A percentile compares a stretch with the other conserved stretches of the same genome.
These are phyloP conservation scores for Bullera alba DNA, from an alignment of 768 basidiomycete species.

Conservation along the genomic window DNA sequence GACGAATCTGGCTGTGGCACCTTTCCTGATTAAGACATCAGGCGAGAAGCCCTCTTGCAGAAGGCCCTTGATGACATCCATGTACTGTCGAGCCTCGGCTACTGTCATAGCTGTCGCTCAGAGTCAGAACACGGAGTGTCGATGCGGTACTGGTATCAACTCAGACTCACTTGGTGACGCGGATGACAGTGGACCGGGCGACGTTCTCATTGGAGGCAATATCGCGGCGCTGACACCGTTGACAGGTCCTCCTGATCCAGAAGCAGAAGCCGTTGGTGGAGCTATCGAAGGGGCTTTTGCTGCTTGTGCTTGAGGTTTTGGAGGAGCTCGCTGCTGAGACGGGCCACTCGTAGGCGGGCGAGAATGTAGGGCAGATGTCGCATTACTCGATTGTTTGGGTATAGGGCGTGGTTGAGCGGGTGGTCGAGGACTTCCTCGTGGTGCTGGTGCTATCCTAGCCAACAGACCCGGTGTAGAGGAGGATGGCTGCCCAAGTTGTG, in stretches of 20 bases:
- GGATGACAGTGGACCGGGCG: slow-evolving; percentile 3
- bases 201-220: too few species aligned
- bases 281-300: background rate
- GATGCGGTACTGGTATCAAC: background rate
- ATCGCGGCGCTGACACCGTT: too few species aligned
- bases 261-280: too few species aligned
- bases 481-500: background rate
- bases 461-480: background rate
- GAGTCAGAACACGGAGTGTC: background rate
- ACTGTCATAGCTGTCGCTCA: slow-evolving; percentile 18
- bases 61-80: slow-evolving; percentile 31
- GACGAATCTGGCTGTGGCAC: slow-evolving; percentile 28
- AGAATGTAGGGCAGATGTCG: background rate
- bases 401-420: background rate
- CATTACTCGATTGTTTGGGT: background rate
- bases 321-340: background rate
- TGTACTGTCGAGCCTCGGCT: slow-evolving; percentile 26
- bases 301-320: background rate
- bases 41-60: slow-evolving; percentile 28
- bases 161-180: slow-evolving; percentile 10
- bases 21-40: slow-evolving; percentile 19
- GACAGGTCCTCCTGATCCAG: too few species aligned
- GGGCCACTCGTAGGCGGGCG: background rate
- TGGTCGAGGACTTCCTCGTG: background rate
- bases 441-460: too few species aligned